Conservation (phyloP, 192 early-diverging fungal genomes). For the Backusella liffmaniae region DNA sequence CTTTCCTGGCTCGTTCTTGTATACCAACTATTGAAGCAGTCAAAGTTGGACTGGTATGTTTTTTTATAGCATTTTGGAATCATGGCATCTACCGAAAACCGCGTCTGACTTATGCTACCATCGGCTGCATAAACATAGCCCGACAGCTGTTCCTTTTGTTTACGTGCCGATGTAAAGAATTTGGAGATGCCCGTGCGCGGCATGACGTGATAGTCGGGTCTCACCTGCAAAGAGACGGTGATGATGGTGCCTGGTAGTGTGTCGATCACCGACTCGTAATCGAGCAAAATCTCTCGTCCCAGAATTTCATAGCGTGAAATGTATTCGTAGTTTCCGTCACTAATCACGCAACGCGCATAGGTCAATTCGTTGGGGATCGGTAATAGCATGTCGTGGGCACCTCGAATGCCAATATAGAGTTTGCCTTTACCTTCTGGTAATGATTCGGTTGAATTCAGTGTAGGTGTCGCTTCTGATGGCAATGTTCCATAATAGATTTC, state of each 20-base stretch:
- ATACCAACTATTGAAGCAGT: conserved; percentile 30
- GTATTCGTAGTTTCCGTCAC: conserved; percentile 28
- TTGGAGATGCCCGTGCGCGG: conserved; percentile 12
- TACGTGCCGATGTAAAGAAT: conserved; percentile 21
- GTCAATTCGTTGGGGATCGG: conserved; percentile 25
- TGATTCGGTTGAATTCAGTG: neutral
- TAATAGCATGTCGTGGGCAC: conserved; percentile 16
- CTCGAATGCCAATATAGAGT: conserved; percentile 16
- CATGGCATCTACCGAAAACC: conserved; percentile 21
- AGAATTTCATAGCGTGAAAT: conserved; percentile 19
- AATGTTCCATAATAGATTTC: neutral
- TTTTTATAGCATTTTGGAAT: conserved; percentile 18
- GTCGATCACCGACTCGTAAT: conserved; percentile 20
- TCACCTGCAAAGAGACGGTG: conserved; percentile 18
- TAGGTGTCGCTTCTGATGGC: neutral
- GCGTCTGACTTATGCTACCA: conserved; percentile 26
- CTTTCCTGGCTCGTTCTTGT: conserved; percentile 8
- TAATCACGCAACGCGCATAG: conserved; percentile 27
- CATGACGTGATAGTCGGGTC: conserved; percentile 27
- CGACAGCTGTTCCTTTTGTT: conserved; percentile 21
- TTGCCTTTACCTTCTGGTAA: conserved; percentile 3
- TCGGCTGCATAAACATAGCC: conserved; percentile 23
- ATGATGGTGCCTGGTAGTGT: conserved; percentile 14
- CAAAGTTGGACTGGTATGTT: conserved; percentile 22
- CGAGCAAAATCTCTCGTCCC: conserved; percentile 17